Conservation (phyloP, 1,284 basidiomycete genomes). For the Sporisorium reilianum region DNA sequence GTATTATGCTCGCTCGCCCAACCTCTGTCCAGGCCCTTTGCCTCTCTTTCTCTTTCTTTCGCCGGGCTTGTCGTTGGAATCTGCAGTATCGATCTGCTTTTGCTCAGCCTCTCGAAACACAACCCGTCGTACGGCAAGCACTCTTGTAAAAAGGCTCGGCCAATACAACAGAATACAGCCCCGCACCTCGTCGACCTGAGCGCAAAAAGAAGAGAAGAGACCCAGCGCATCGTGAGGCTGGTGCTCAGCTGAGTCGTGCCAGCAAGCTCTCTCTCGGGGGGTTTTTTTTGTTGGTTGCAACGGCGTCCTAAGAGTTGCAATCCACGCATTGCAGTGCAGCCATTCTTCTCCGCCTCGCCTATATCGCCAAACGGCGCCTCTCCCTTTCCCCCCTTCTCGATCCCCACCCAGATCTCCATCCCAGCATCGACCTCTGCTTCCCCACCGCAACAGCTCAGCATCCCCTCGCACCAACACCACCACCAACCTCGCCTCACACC, state of each 20-base stretch:
- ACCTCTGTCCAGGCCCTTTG: no score
- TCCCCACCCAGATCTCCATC: neutral
- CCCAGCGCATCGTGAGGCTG: neutral
- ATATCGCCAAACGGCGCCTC: constrained; percentile 4
- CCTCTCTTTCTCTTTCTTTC: no score
- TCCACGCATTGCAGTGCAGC: neutral
- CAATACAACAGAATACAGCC: neutral
- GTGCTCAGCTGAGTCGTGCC: no score
- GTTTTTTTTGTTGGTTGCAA: neutral
- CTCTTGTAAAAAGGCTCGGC: neutral
- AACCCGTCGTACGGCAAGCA: neutral
- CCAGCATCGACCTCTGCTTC: neutral
- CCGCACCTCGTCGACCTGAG: constrained; percentile 15
- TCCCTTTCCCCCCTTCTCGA: neutral
- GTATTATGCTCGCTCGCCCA: no score
- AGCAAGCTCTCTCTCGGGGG: no score
- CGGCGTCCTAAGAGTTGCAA: constrained; percentile 11
- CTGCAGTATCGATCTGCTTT: neutral
- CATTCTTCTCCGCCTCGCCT: constrained; percentile 8
- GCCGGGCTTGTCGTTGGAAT: no score
- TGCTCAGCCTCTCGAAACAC: neutral
- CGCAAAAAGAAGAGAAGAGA: neutral
- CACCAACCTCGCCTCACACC: neutral
- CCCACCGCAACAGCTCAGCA: neutral
- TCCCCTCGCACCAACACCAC: neutral